A percentile compares a stretch with the other conserved stretches of the same genome.
Conservation (phyloP, 805 yeast genomes). For the Zygosaccharomyces rouxii region DNA sequence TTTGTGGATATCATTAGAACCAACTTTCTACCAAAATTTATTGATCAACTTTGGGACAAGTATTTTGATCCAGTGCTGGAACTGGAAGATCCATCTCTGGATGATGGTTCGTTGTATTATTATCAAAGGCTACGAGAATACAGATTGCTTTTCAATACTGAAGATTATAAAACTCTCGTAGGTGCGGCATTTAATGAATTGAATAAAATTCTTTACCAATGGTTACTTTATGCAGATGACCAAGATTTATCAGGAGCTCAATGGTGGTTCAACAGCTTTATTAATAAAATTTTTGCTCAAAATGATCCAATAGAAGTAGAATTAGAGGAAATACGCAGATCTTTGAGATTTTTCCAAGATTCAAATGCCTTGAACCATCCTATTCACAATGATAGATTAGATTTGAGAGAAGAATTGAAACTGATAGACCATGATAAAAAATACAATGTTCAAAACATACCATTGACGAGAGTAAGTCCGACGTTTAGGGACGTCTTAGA, state of each 20-base stretch:
- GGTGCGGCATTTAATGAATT: slow-evolving; percentile 21
- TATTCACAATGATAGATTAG: slow-evolving; percentile 22
- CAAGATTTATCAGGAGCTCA: slow-evolving; percentile 12
- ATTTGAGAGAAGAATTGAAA: slow-evolving; percentile 11
- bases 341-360: slow-evolving; percentile 12
- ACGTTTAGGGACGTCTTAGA: slow-evolving; percentile 65
- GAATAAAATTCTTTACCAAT: slow-evolving; percentile 23
- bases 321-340: slow-evolving; percentile 9
- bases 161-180: slow-evolving; percentile 11
- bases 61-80: slow-evolving; percentile 25
- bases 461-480: slow-evolving; percentile 40
- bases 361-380: slow-evolving; percentile 9
- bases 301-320: slow-evolving; percentile 13
- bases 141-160: slow-evolving; percentile 10
- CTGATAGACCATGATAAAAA: background rate
- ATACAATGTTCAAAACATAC: slow-evolving; percentile 33
- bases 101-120: slow-evolving; percentile 16
- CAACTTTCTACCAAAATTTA: slow-evolving; percentile 15
- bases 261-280: slow-evolving; percentile 25
- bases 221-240: slow-evolving; percentile 19
- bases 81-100: slow-evolving; percentile 15
- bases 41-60: slow-evolving; percentile 23
- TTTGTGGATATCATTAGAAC: slow-evolving; percentile 11
- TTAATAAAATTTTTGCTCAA: slow-evolving; percentile 16
- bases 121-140: slow-evolving; percentile 14